Conservation (phyloP, 164 flowering plant genomes). For the Piper longum region DNA sequence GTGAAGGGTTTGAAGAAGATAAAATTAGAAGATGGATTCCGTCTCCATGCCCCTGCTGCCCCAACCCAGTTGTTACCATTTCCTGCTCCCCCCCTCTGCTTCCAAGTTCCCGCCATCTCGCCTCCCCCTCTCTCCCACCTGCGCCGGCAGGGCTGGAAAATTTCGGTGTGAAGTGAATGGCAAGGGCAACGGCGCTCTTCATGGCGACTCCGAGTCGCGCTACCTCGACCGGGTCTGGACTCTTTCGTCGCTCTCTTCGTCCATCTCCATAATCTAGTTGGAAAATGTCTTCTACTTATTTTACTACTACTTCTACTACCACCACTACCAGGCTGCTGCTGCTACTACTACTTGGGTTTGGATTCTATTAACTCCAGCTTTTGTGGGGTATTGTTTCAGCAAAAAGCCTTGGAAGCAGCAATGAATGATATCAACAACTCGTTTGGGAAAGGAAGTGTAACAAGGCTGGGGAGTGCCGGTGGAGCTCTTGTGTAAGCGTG, state of each 20-base stretch:
- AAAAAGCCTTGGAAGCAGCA: conserved; percentile 95
- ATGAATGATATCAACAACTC: conserved; percentile 92
- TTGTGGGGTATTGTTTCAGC: conserved; percentile 28
- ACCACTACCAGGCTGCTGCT: too few relatives aligned
- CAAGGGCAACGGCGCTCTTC: conserved; percentile 36
- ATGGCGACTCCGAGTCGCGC: conserved; percentile 44
- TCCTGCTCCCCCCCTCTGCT: background rate
- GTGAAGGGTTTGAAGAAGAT: too few relatives aligned
- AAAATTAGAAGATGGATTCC: conserved; percentile 6
- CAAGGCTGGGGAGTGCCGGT: conserved; percentile 92
- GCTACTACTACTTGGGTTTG: too few relatives aligned
- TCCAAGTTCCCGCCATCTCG: conserved; percentile 5
- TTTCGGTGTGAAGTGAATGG: conserved; percentile 30
- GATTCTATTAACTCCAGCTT: too few relatives aligned
- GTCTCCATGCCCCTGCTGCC: background rate
- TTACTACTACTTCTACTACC: too few relatives aligned
- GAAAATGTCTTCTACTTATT: too few relatives aligned
- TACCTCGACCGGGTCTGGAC: conserved; percentile 48
- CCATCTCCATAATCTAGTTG: too few relatives aligned
- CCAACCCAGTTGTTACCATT: background rate
- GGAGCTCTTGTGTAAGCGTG: conserved; percentile 84
- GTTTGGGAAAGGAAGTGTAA: conserved; percentile 97
- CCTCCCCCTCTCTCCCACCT: conserved; percentile 2
- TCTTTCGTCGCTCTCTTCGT: conserved; percentile 1
- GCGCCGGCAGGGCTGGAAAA: background rate